phyloP scores from a whole-genome alignment of 108 stramenopile genomes.

The Cylindrotheca closterium region DNA sequence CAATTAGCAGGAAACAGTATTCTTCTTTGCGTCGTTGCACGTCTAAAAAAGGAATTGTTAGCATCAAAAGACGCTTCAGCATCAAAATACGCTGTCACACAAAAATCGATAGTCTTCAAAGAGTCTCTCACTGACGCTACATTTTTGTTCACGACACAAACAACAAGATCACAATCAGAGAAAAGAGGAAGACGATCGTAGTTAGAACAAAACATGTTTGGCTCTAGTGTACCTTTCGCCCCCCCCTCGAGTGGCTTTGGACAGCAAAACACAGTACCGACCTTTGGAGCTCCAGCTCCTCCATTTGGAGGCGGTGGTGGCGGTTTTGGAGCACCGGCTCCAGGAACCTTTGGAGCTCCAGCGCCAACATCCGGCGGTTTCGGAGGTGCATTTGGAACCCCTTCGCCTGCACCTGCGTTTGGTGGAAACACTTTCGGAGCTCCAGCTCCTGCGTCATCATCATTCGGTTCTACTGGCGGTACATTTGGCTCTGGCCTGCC shows the following conservation, averaged over 20 bases:
- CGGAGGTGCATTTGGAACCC: slow-evolving; percentile 54
- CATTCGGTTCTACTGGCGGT: slow-evolving; percentile 24
- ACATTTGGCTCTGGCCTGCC: slow-evolving; percentile 4
- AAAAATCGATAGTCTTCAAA: no score
- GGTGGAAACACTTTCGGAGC: slow-evolving; percentile 33
- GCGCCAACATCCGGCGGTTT: slow-evolving; percentile 27
- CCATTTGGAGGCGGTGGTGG: slow-evolving; percentile 19
- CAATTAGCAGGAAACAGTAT: no score
- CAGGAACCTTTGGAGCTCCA: slow-evolving; percentile 40
- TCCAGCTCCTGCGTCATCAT: slow-evolving; percentile 37
- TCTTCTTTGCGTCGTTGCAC: no score
- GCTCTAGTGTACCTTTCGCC: slow-evolving; percentile 37
- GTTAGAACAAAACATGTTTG: slow-evolving; percentile 33
- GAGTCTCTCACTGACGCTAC: no score
- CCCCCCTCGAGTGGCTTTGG: slow-evolving; percentile 34
- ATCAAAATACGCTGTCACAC: no score
- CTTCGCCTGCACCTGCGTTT: slow-evolving; percentile 41
- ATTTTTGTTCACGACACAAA: no score
- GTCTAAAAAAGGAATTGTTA: no score
- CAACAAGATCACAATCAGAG: no score
- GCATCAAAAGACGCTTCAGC: no score
- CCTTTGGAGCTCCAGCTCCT: slow-evolving; percentile 48
- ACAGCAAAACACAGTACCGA: slow-evolving; percentile 24
- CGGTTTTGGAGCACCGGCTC: slow-evolving; percentile 33
- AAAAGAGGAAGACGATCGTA: background rate